phyloP scores from a whole-genome alignment of 2,329 filamentous ascomycete species.

The Metarhizium anisopliae region DNA sequence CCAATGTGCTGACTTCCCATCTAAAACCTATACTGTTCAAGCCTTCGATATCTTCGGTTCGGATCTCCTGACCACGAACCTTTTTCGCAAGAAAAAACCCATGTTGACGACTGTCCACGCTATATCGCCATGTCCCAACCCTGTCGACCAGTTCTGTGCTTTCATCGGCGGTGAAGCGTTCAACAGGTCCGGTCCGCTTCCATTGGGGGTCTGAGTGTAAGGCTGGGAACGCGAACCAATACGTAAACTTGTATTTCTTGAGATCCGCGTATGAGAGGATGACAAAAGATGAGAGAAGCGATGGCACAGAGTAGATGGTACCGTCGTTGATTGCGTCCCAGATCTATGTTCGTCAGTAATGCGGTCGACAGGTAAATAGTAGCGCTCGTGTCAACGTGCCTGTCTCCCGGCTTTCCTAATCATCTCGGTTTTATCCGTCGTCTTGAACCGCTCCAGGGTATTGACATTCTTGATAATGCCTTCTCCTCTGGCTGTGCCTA shows the following conservation, averaged over 20 bases:
- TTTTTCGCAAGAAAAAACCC: constrained; percentile 96
- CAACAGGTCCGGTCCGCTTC: constrained; percentile 51
- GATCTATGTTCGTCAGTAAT: constrained; percentile 47
- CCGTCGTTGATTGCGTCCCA: constrained; percentile 98
- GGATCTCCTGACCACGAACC: constrained; percentile 34
- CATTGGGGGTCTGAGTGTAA: constrained; percentile 82
- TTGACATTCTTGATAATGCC: constrained; percentile 95
- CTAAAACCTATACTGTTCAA: constrained; percentile 47
- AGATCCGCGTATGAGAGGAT: constrained; percentile 90
- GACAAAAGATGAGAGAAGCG: constrained; percentile 79
- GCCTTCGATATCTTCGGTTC: constrained; percentile 41
- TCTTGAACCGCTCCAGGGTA: constrained; percentile 87
- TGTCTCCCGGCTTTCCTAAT: constrained; percentile 71
- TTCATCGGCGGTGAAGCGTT: constrained; percentile 55
- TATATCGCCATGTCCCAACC: constrained; percentile 81
- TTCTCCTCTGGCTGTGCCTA: constrained; percentile 71
- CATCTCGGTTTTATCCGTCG: constrained; percentile 68
- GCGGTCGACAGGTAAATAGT: not conserved
- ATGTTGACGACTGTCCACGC: constrained; percentile 72
- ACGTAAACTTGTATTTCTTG: constrained; percentile 96
- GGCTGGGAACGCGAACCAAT: constrained; percentile 95
- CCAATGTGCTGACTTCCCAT: constrained; percentile 72
- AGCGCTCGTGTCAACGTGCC: constrained; percentile 35
- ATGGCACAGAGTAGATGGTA: constrained; percentile 91
- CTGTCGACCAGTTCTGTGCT: constrained; percentile 71